Conservation (phyloP, 2,329 filamentous ascomycete species). For the Fusarium hostae region DNA sequence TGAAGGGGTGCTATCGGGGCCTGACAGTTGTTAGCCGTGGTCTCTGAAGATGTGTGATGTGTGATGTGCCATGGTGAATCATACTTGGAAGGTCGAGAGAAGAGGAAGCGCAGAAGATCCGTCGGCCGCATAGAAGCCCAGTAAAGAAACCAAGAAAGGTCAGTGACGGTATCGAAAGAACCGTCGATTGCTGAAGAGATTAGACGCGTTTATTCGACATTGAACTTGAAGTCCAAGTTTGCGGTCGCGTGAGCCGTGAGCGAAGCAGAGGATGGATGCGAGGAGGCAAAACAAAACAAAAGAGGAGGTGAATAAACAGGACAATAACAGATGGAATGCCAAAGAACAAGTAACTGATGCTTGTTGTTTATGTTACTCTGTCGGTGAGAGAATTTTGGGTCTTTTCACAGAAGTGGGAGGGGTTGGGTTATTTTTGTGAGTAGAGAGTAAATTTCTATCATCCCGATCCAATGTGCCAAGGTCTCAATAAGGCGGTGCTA, state of each 20-base stretch:
- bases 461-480: conserved; percentile 36
- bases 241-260: conserved; percentile 37
- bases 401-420: conserved; percentile 13
- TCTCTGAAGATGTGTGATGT: not conserved
- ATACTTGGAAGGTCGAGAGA: conserved; percentile 88
- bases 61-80: conserved; percentile 51
- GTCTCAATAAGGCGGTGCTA: conserved; percentile 36
- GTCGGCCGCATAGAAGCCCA: conserved; percentile 86
- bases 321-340: not conserved
- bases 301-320: not conserved
- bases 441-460: conserved; percentile 23
- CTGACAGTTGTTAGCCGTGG: conserved; percentile 47
- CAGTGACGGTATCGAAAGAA: conserved; percentile 39
- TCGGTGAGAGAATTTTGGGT: conserved; percentile 44
- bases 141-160: conserved; percentile 37
- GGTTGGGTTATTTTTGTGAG: conserved; percentile 27
- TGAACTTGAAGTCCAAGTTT: conserved; percentile 25
- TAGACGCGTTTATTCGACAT: conserved; percentile 45
- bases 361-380: conserved; percentile 17
- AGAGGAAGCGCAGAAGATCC: conserved; percentile 92
- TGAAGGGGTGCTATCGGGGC: conserved; percentile 69
- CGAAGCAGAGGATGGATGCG: not conserved
- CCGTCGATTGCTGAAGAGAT: conserved; percentile 41
- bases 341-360: conserved; percentile 3
- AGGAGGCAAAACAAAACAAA: not conserved